Conservation (phyloP, 164 flowering plant species). For the Litsea cubeba region DNA sequence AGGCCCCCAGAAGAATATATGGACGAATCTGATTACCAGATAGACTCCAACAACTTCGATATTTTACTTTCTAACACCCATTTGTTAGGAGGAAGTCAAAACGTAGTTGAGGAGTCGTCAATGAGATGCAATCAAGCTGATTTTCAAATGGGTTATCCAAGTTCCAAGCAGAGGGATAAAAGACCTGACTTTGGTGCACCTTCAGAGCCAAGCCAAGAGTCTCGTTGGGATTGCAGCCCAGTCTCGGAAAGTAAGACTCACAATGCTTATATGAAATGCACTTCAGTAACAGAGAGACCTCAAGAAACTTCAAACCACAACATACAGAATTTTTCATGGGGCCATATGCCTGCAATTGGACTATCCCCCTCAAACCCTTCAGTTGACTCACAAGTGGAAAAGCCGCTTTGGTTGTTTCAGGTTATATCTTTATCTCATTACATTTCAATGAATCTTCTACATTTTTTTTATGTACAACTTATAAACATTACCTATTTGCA, state of each 20-base stretch:
- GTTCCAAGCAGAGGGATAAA: slow-evolving; percentile 7
- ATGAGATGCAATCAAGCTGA: slow-evolving; percentile 5
- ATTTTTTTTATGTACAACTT: too few species aligned
- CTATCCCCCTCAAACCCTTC: slow-evolving; percentile 6
- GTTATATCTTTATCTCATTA: slow-evolving; percentile 11
- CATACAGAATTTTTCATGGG: slow-evolving; percentile 5
- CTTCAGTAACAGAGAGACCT: slow-evolving; percentile 2
- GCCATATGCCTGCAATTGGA: slow-evolving; percentile 4
- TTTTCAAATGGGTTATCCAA: slow-evolving; percentile 2
- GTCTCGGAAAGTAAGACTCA: slow-evolving; percentile 5
- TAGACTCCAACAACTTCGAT: slow-evolving; percentile 2
- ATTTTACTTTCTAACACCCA: not conserved
- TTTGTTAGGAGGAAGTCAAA: not conserved
- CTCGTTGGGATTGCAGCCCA: not conserved
- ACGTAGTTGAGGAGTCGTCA: not conserved
- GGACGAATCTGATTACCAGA: slow-evolving; percentile 17
- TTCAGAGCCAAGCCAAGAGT: slow-evolving; percentile 10
- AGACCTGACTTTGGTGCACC: not conserved
- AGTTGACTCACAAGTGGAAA: not conserved
- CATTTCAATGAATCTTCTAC: not conserved
- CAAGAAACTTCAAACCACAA: not conserved
- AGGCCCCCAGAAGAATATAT: slow-evolving; percentile 23
- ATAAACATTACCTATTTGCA: too few species aligned
- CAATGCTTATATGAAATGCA: slow-evolving; percentile 4
- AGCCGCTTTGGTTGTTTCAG: slow-evolving; percentile 7